Conservation (phyloP, 257 asterid species). For the Misopates orontium region DNA sequence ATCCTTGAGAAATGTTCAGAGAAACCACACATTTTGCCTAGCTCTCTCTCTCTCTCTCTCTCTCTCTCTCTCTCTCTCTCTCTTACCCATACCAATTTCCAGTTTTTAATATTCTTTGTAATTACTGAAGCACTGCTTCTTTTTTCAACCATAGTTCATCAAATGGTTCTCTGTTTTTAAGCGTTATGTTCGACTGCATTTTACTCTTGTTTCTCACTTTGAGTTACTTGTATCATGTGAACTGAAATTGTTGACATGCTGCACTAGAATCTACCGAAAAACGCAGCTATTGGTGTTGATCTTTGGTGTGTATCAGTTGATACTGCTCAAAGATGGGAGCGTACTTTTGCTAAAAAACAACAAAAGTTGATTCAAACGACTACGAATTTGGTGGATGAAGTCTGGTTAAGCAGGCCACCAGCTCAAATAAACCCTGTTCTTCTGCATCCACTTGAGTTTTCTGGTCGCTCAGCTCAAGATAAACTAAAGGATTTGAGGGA, state of each 20-base stretch:
- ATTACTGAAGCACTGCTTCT: too few relatives aligned
- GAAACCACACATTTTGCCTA: too few relatives aligned
- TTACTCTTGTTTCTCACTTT: too few relatives aligned
- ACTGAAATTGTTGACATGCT: conserved; percentile 28
- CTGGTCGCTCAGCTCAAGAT: conserved; percentile 82
- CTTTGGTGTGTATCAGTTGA: conserved; percentile 95
- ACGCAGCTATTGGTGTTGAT: conserved; percentile 83
- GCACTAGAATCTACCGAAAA: conserved; percentile 67
- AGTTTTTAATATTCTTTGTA: too few relatives aligned
- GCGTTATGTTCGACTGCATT: too few relatives aligned
- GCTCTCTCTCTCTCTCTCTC: too few relatives aligned
- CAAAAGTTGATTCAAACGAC: conserved; percentile 75
- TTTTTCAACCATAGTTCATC: too few relatives aligned
- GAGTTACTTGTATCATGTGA: neutral
- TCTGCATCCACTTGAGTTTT: conserved; percentile 70
- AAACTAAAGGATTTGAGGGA: conserved; percentile 80
- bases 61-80: too few relatives aligned
- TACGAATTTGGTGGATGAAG: conserved; percentile 81
- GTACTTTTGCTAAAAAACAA: conserved; percentile 65
- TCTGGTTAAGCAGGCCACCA: conserved; percentile 81
- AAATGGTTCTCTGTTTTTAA: too few relatives aligned
- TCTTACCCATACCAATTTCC: too few relatives aligned
- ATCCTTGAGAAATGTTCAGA: too few relatives aligned
- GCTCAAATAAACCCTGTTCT: conserved; percentile 64
- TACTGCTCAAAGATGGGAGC: conserved; percentile 87